Evolutionary conservation across 2,329 filamentous ascomycete genomes (phyloP), one percentile per base, ranked within the genome.

Genomic region (Gyromitra esculenta): DNA sequence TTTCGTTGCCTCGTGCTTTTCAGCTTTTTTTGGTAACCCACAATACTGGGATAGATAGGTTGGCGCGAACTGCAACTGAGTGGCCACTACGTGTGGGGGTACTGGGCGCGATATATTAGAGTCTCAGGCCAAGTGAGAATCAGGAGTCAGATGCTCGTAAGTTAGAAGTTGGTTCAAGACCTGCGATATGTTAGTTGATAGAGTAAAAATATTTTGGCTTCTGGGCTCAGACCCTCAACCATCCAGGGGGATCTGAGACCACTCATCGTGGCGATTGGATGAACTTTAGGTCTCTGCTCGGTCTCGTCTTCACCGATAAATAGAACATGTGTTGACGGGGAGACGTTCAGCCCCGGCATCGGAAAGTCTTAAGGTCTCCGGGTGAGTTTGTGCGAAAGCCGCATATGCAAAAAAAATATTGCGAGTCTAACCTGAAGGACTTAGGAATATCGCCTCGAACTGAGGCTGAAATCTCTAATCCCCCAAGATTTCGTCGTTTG

Each of bases 221-320:
- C 59, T 59, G 35, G 54, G 63, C 70, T 68, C 54, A 73, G 71
- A 15, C 63, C 71, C 64, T 43, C 62, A 11, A 11, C 31, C n/a
- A 54, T 31, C 31, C 6, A 37, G 41, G 62, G 59, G 37, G 31
- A 18, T 52, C 50, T 52, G 56, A 56, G 35, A 35, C 7, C 35
- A 56, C 59, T 57, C 13, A 43, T 25, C 13, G 56, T 15, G 39
- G 21, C 65, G 50, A 72, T 72, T 72, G 59, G 69, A 48, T n/a
- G 65, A 15, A 35, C 18, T 43, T 35, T 18, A 56, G 31, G 50
- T 45, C 45, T n/a, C 54, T 63, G 41, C 35, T 45, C 35, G 52
- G 37, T 39, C 57, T 71, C 39, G 35, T 31, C 21, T 48, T 71
- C 37, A 41, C 18, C 35, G 37, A 63, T 21, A 15, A 21, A 60